Conservation (phyloP, 2,329 filamentous ascomycete genomes). For the Hypoxylon sp. region DNA sequence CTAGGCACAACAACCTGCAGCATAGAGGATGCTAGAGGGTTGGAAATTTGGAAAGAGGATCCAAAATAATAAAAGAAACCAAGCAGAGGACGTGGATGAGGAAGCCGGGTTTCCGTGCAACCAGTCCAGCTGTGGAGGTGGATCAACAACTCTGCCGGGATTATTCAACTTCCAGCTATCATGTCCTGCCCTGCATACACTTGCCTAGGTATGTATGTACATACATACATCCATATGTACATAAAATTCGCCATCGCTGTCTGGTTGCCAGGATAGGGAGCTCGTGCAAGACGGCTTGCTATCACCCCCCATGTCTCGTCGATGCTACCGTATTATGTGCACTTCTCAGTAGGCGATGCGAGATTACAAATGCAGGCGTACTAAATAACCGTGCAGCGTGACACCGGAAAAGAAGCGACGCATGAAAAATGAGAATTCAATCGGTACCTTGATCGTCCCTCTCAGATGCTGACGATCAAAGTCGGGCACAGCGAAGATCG, state of each 20-base stretch:
- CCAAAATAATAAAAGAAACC: slow-evolving; percentile 34
- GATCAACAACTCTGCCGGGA: slow-evolving; percentile 18
- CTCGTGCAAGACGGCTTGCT: slow-evolving; percentile 25
- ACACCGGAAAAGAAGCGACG: slow-evolving; percentile 5
- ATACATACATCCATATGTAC: slow-evolving; percentile 1
- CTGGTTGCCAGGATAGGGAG: slow-evolving; percentile 21
- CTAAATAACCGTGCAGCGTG: slow-evolving; percentile 15
- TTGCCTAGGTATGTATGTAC: no score
- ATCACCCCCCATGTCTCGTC: slow-evolving; percentile 31
- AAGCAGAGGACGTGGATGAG: neutral
- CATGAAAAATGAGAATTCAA: slow-evolving; percentile 2
- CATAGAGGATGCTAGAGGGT: slow-evolving; percentile 1
- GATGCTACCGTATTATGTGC: slow-evolving; percentile 11
- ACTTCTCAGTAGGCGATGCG: neutral
- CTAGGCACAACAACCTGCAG: slow-evolving; percentile 26
- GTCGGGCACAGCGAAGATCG: slow-evolving; percentile 4
- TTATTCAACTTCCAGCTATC: neutral
- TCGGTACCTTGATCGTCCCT: slow-evolving; percentile 12
- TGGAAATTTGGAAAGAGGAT: slow-evolving; percentile 11
- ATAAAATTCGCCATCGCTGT: slow-evolving; percentile 8
- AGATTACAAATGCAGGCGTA: neutral
- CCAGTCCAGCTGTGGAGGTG: slow-evolving; percentile 5
- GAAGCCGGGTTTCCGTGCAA: slow-evolving; percentile 2
- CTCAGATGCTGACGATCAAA: slow-evolving; percentile 3
- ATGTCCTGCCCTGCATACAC: neutral